Base-by-base conservation (phyloP, 2,329 filamentous ascomycete species). In the Plenodomus tracheiphilus region DNA sequence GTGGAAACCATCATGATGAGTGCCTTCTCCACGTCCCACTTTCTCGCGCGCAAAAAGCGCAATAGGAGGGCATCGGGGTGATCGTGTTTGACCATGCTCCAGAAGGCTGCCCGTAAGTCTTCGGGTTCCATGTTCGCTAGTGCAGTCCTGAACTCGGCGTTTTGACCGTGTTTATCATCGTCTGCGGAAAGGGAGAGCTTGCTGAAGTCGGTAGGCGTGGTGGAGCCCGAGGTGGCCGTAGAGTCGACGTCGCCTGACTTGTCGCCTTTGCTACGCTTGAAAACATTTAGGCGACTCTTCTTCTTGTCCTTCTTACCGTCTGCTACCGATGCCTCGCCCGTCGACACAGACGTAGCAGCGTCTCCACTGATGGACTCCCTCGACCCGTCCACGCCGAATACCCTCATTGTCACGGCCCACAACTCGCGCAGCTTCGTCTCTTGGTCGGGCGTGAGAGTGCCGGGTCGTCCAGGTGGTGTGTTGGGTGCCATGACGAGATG, bases 51-150 rank as follows among this genome's bases (percentile, higher is more conserved):
- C 58, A 74, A 82, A 70, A 90, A 72, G 41, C 70, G 59, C 51
- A 76, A 59, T 19, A 84, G 85, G 48, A 85, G 82, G 59, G 87
- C 88, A 74, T 99, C 94, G 0, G 94, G 94, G 68, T 97, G 85
- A 67, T 99, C 94, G 64, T 94, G 87, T 77, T 97, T 99, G 49
- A 93, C 84, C 91, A 97, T 96, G 59, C 78, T 82, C 94, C 94
- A 97, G 68, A 97, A 88, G 0, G 91, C 86, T 15, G 81, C 79
- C 43, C 91, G 85, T 57, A 99, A 84, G 37, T 87, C 81, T 64
- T 95, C 90, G 0, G 93, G 89, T 0, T 85, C 81, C 64, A 88
- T 82, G 51, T 82, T 89, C 41, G 87, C 86, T 9, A 99, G 74
- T 0, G 91, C 90, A 35, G 93, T 85, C 60, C 90, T 84, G 74